Conservation (phyloP, 2,329 filamentous ascomycete genomes). For the Sporothrix mexicana region DNA sequence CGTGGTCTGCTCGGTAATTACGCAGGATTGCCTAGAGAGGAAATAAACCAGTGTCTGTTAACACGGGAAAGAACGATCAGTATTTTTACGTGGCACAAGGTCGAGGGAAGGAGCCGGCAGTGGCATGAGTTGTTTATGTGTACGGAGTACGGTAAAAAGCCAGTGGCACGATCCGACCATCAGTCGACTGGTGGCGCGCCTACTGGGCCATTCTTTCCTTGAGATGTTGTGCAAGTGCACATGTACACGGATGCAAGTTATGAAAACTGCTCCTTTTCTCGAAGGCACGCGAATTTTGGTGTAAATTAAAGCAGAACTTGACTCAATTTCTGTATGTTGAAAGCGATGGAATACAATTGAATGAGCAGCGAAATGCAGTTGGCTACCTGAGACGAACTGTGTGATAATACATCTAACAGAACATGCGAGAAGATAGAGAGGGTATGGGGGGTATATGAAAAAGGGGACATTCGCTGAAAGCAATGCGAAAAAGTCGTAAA, state of each 20-base stretch:
- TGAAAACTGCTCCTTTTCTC: no score
- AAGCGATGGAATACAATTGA: background rate
- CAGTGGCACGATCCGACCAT: background rate
- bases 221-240: background rate
- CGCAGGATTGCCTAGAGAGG: background rate
- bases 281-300: no score
- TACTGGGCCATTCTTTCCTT: background rate
- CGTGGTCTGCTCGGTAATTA: no score
- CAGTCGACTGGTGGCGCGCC: background rate
- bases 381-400: background rate
- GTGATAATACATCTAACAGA: slow-evolving; percentile 8
- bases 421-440: background rate
- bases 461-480: background rate
- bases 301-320: background rate
- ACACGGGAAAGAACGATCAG: background rate
- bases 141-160: background rate
- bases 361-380: background rate
- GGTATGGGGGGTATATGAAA: slow-evolving; percentile 19
- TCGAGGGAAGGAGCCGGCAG: background rate
- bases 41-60: background rate
- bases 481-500: background rate
- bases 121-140: background rate
- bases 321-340: background rate
- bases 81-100: background rate
- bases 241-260: background rate